Conservation (phyloP, 192 early-diverging fungal species). For the Irineochytrium annulatum region DNA sequence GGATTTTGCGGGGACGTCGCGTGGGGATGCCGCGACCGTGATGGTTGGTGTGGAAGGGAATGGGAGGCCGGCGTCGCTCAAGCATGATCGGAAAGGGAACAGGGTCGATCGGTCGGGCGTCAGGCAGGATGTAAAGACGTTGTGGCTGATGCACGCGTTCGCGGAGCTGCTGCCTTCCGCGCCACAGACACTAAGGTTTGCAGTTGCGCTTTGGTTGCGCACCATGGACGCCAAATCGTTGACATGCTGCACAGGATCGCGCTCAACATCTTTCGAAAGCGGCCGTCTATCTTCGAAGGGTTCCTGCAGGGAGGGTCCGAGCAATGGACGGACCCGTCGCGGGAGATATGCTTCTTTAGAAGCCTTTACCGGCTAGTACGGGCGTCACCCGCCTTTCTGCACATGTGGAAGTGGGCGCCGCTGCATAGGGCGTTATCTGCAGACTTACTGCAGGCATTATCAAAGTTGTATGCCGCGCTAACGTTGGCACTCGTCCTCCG, state of each 20-base stretch:
- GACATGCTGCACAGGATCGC: neutral
- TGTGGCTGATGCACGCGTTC: neutral
- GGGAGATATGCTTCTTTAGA: constrained; percentile 16
- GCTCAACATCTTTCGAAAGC: neutral
- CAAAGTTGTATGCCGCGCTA: constrained; percentile 25
- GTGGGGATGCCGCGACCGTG: neutral
- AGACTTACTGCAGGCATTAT: constrained; percentile 8
- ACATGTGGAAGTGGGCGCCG: constrained; percentile 11
- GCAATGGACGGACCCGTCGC: neutral
- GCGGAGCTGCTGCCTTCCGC: neutral
- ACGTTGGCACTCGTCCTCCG: constrained; percentile 34
- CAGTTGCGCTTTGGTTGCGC: neutral
- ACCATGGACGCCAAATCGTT: neutral
- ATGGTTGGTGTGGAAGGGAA: neutral
- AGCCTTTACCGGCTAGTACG: constrained; percentile 22
- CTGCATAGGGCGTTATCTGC: constrained; percentile 10
- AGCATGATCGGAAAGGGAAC: constrained; percentile 28
- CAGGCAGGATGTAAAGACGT: neutral
- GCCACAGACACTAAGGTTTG: constrained; percentile 4
- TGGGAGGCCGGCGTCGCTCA: constrained; percentile 36
- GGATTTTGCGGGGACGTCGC: neutral
- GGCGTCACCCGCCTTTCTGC: neutral
- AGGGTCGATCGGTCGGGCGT: neutral
- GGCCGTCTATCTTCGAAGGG: neutral
- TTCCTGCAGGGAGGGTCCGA: neutral